Conservation (phyloP, 345 rosid genomes). For the Lenwebbia sp. region DNA sequence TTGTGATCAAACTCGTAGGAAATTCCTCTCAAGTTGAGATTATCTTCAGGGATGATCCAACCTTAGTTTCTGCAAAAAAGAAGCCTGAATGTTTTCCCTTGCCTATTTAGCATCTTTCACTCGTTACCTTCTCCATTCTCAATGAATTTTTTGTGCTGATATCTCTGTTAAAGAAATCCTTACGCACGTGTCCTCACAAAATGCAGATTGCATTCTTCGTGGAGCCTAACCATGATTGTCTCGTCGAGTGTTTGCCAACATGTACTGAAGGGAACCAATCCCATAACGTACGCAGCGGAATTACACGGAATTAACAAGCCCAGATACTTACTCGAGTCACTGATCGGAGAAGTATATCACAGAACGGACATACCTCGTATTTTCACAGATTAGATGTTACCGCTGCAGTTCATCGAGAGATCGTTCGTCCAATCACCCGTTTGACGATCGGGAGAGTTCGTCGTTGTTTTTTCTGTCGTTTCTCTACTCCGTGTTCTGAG, state of each 20-base stretch:
- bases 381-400: too few relatives aligned
- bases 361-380: too few relatives aligned
- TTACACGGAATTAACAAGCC: too few relatives aligned
- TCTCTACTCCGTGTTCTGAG: too few relatives aligned
- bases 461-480: too few relatives aligned
- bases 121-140: neutral
- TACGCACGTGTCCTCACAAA: neutral
- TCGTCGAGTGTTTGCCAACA: conserved; percentile 82
- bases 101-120: neutral
- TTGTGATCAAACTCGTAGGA: neutral
- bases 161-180: neutral
- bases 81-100: neutral
- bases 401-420: too few relatives aligned
- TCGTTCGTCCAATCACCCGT: too few relatives aligned
- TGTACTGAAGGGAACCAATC: too few relatives aligned
- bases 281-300: too few relatives aligned
- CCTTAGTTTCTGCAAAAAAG: neutral
- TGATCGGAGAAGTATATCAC: too few relatives aligned
- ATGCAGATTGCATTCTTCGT: conserved; percentile 67
- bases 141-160: neutral
- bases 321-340: too few relatives aligned
- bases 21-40: neutral
- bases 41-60: neutral
- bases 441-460: too few relatives aligned
- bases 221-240: conserved; percentile 75